These are phyloP conservation scores for Luvunga scandens DNA, from an alignment of 345 rosid genomes.

Conservation along the genomic window DNA sequence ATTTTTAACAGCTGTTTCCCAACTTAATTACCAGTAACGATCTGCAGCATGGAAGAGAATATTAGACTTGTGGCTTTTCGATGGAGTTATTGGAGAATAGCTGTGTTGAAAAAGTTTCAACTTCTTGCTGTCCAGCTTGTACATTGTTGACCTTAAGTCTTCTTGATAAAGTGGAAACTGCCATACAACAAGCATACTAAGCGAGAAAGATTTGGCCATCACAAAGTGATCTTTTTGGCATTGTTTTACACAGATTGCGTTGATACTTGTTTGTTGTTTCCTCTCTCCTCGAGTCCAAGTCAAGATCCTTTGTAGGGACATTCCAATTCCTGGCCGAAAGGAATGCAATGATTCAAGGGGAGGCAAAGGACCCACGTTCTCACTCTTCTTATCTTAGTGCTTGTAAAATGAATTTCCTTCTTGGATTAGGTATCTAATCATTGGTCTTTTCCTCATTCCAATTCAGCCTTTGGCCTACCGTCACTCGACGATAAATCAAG, in stretches of 20 bases:
- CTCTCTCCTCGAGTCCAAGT: neutral
- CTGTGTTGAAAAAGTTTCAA: conserved; percentile 1
- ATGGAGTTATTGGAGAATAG: neutral
- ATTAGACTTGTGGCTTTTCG: neutral
- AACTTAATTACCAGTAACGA: neutral
- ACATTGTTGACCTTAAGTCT: neutral
- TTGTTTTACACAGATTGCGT: neutral
- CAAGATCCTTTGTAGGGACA: neutral
- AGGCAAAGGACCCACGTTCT: neutral
- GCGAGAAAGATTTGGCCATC: neutral
- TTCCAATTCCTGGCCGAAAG: conserved; percentile 27
- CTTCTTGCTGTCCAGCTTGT: neutral
- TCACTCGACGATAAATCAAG: neutral
- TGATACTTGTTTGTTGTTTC: neutral
- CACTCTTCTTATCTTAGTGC: neutral
- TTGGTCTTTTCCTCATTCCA: neutral
- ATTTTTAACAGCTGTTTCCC: conserved; percentile 8
- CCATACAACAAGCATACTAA: neutral
- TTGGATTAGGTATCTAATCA: neutral
- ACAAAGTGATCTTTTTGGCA: neutral
- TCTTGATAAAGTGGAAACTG: neutral
- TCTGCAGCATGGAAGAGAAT: neutral
- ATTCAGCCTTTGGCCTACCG: neutral
- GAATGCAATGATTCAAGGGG: neutral
- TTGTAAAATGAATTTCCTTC: neutral